Conservation (phyloP, 1,284 basidiomycete genomes). For the Pyrrhoderma lamaoense region DNA sequence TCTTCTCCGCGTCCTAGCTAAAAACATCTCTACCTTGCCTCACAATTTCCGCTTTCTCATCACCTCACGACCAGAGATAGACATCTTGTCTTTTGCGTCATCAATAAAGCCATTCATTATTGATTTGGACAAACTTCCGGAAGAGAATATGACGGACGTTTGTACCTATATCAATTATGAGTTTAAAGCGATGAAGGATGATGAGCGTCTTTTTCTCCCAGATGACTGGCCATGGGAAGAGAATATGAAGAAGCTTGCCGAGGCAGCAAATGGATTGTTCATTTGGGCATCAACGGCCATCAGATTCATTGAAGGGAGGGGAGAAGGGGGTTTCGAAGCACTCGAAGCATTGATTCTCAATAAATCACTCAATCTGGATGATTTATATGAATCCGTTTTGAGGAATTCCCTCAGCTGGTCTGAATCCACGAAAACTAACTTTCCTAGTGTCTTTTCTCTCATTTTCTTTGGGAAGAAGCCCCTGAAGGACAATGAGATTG, state of each 20-base stretch:
- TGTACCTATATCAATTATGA: no score
- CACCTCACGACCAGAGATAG: background rate
- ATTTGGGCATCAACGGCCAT: slow-evolving; percentile 27
- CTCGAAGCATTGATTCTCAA: no score
- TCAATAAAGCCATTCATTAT: no score
- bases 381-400: background rate
- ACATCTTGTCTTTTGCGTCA: background rate
- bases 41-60: slow-evolving; percentile 1
- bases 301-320: slow-evolving; percentile 11
- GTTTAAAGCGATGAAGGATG: no score
- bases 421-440: background rate
- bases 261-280: slow-evolving; percentile 24
- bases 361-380: background rate
- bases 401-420: background rate
- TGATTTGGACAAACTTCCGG: no score
- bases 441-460: background rate
- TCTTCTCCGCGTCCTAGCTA: background rate
- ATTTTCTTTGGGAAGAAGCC: background rate
- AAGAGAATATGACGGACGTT: no score
- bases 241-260: slow-evolving; percentile 20
- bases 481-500: background rate
- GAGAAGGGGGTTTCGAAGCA: no score
- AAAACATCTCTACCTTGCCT: background rate
- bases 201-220: no score
- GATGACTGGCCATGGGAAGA: background rate